These are phyloP conservation scores for Apiospora rasikravindrae DNA, from an alignment of 2,329 filamentous ascomycete species.

Conservation along the genomic window DNA sequence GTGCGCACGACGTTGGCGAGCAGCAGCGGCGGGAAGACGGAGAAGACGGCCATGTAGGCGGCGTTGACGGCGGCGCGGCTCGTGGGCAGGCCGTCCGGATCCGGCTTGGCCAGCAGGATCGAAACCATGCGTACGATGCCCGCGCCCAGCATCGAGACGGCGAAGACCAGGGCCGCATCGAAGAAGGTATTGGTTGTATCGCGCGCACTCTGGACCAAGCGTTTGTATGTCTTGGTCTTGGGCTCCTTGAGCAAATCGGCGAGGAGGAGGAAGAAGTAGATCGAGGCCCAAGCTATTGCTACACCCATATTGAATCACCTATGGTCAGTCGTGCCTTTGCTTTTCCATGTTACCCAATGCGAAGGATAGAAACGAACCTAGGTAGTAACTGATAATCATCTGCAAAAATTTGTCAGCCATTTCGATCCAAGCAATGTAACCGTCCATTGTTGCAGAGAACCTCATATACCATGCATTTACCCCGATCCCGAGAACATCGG, in stretches of 20 bases:
- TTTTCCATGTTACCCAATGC: too few species aligned
- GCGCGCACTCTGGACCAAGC: background rate
- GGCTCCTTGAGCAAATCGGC: background rate
- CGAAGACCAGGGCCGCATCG: constrained; percentile 29
- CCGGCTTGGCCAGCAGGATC: constrained; percentile 21
- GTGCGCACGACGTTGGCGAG: constrained; percentile 22
- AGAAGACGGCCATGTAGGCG: constrained; percentile 23
- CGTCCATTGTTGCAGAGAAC: too few species aligned
- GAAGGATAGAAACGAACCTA: too few species aligned
- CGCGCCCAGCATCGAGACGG: constrained; percentile 29
- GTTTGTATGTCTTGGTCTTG: background rate
- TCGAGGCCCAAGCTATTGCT: background rate
- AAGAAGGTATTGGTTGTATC: constrained; percentile 27
- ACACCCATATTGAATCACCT: too few species aligned
- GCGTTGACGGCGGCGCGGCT: background rate
- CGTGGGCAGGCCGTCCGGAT: background rate
- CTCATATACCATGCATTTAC: too few species aligned
- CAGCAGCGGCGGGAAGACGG: constrained; percentile 28
- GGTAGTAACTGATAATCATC: too few species aligned
- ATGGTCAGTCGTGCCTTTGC: too few species aligned
- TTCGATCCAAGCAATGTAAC: too few species aligned
- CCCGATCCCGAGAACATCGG: too few species aligned
- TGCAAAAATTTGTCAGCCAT: too few species aligned
- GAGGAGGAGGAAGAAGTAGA: background rate
- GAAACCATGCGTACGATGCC: constrained; percentile 26